Percentiles rank a stretch among this genome's conserved stretches.
Conservation (phyloP, 495 filamentous ascomycete species). For the Aspergillus bertholletiae region DNA sequence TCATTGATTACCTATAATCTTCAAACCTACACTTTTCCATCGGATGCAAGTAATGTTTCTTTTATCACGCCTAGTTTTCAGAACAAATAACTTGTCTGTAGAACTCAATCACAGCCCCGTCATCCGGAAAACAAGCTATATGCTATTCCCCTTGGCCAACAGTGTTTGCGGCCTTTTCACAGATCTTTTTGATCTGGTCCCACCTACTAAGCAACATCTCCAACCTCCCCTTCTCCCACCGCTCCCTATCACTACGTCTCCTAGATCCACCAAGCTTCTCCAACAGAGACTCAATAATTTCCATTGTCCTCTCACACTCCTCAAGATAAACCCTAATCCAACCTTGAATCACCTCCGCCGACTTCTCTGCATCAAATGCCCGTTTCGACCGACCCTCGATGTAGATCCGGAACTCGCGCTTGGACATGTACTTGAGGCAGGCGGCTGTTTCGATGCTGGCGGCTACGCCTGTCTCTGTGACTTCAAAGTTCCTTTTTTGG, state of each 20-base stretch:
- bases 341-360: constrained; percentile 15
- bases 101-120: too few species aligned
- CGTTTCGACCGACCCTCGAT: constrained; percentile 17
- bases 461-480: constrained; percentile 51
- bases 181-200: constrained; percentile 37
- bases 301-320: constrained; percentile 21
- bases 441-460: constrained; percentile 58
- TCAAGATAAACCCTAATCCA: constrained; percentile 23
- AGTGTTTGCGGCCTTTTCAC: constrained; percentile 14
- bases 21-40: neutral
- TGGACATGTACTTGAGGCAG: constrained; percentile 33
- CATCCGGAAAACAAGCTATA: too few species aligned
- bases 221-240: constrained; percentile 15
- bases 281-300: constrained; percentile 17
- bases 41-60: neutral
- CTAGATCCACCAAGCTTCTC: neutral
- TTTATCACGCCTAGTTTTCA: too few species aligned
- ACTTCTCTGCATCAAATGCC: constrained; percentile 16
- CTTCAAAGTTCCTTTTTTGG: constrained; percentile 48
- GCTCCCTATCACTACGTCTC: constrained; percentile 14
- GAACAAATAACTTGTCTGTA: too few species aligned
- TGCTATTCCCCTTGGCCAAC: neutral
- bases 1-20: neutral
- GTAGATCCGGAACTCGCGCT: constrained; percentile 28
- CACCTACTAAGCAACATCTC: constrained; percentile 34